A percentile compares a stretch with the other conserved stretches of the same genome.
Conservation (phyloP, 495 filamentous ascomycete genomes). For the Lophiotrema nucula region DNA sequence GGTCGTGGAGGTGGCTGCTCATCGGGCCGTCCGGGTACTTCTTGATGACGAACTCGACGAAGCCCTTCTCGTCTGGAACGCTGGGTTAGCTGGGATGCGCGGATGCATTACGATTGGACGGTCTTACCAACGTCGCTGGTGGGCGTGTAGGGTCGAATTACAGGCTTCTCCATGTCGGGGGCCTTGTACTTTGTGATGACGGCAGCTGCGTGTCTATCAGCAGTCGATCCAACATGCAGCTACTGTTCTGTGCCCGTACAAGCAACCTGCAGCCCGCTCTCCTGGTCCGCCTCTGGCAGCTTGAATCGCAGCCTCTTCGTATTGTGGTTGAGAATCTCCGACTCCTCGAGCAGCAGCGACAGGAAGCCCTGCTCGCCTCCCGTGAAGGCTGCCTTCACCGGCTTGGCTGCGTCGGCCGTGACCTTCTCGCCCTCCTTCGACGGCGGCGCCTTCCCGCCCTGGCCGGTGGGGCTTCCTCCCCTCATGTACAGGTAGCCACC, state of each 20-base stretch:
- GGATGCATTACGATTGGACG: neutral
- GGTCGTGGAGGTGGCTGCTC: constrained; percentile 80
- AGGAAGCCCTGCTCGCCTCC: constrained; percentile 88
- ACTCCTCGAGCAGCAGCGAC: constrained; percentile 72
- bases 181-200: constrained; percentile 85
- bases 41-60: constrained; percentile 89
- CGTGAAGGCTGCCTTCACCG: constrained; percentile 61
- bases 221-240: neutral
- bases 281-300: constrained; percentile 77
- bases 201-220: constrained; percentile 53
- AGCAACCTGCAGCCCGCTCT: constrained; percentile 75
- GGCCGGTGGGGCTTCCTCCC: constrained; percentile 4
- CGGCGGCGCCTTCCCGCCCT: constrained; percentile 23
- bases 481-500: constrained; percentile 37
- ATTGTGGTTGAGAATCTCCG: constrained; percentile 79
- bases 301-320: constrained; percentile 84
- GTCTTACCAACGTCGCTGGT: constrained; percentile 79
- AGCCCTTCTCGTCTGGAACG: constrained; percentile 66
- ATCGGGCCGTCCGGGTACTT: constrained; percentile 86
- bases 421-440: constrained; percentile 30
- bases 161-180: constrained; percentile 72
- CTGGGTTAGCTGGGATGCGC: constrained; percentile 7
- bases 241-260: constrained; percentile 51
- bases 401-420: constrained; percentile 11
- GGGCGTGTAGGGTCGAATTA: constrained; percentile 90